phyloP scores from a whole-genome alignment of 2,329 filamentous ascomycete species.

The Calonectria hawksworthii region DNA sequence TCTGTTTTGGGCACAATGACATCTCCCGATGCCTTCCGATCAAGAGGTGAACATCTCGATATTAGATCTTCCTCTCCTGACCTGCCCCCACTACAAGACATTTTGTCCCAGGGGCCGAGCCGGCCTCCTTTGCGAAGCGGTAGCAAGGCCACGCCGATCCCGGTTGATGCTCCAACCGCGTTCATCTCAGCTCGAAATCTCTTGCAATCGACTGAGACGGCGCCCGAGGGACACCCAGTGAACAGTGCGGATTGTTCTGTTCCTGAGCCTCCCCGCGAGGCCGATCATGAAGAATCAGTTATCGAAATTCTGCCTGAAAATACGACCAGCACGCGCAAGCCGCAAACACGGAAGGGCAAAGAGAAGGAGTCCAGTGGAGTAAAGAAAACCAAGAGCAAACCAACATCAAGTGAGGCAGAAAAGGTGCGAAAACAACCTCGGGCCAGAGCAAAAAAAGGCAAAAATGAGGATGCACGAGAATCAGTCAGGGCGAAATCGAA shows the following conservation, averaged over 20 bases:
- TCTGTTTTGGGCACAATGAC: conserved; percentile 48
- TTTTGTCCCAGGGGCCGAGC: conserved; percentile 56
- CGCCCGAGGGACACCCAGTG: conserved; percentile 2
- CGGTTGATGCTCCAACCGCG: conserved; percentile 50
- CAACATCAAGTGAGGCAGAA: conserved; percentile 35
- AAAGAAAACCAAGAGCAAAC: conserved; percentile 6
- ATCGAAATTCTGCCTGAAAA: conserved; percentile 39
- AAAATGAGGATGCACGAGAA: not conserved
- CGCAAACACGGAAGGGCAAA: conserved; percentile 33
- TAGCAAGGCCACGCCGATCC: conserved; percentile 54
- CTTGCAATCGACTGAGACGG: conserved; percentile 50
- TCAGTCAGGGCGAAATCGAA: conserved; percentile 38
- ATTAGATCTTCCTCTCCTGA: conserved; percentile 66
- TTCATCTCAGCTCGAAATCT: conserved; percentile 60
- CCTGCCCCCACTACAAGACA: conserved; percentile 66
- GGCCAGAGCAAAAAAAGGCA: conserved; percentile 20
- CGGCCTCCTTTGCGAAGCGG: conserved; percentile 52
- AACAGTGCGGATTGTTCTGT: not conserved
- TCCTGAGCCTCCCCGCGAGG: conserved; percentile 14
- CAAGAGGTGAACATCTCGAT: conserved; percentile 50
- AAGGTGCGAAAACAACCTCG: conserved; percentile 57
- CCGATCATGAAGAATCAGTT: conserved; percentile 39
- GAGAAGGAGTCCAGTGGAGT: conserved; percentile 26
- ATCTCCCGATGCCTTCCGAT: conserved; percentile 50
- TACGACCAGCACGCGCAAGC: conserved; percentile 35